Base-by-base conservation (phyloP, 257 asterid species). In the Rhazya stricta region DNA sequence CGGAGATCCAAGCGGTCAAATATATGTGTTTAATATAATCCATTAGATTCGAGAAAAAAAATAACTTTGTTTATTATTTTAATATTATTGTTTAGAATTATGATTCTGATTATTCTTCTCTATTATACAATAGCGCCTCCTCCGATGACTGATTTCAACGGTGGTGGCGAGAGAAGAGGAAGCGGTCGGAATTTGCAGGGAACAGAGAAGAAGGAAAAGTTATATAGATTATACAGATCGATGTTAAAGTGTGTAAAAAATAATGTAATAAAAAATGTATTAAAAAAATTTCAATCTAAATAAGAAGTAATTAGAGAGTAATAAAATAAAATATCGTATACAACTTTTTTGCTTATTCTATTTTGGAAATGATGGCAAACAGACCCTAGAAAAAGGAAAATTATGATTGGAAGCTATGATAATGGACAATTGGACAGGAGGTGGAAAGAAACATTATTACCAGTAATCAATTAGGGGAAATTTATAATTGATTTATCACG, bases 1-100 rank as follows among this genome's bases (percentile, higher is more conserved):
- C 15, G 43, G 34, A 69, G 18, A 27, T 34, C 70, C 53, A 76
- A 68, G 41, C 46, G 57, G 79, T 76, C 79, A 76, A 68, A 76
- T 48, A 48, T n/a, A 56, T 68, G 25, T n/a, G 62, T 76, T 54
- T n/a, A 76, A 67, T 21, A 48, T 75, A 13, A 18, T 60, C 27
- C 46, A 41, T 42, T 39, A 61, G 45, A 42, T 43, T 42, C 43
- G 4, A 18, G 13, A 61, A 43, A n/a, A n/a, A n/a, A n/a, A n/a
- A n/a, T n/a, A n/a, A n/a, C n/a, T n/a, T n/a, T n/a, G n/a, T n/a
- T n/a, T n/a, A n/a, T n/a, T n/a, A n/a, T n/a, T n/a, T n/a, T n/a
- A n/a, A n/a, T n/a, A n/a, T n/a, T n/a, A n/a, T n/a, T n/a, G 23
- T 34, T n/a, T 4, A 36, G 66, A 54, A 16, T 25, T 53, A 5